Base-by-base conservation (phyloP, 192 early-diverging fungal species). In the Phlyctochytrium arcticum region DNA sequence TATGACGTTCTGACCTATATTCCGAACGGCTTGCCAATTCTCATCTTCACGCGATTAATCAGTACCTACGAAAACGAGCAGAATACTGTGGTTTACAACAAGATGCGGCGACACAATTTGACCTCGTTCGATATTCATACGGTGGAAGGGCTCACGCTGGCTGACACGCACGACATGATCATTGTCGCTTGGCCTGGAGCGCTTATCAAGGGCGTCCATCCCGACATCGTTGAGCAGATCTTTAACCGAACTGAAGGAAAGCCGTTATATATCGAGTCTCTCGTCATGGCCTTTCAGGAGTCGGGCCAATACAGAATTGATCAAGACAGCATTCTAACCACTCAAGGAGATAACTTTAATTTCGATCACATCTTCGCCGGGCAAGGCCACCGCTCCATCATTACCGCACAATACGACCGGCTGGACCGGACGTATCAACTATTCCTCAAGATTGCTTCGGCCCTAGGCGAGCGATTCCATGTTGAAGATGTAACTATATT, bases 341-440 rank as follows among this genome's bases (percentile, higher is more conserved):
- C 70, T 2, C 46, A 72, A 29, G 69, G 32, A 0, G 56, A 31
- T n/a, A 50, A 30, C 17, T 83, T 80, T 37, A 75, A 83, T 66
- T 76, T 80, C 49, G 79, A 81, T 12, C 50, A 70, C 21, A 61
- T 82, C n/a, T 68, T 75, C 19, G 50, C 73, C 31, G 75, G 69
- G 9, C 60, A 73, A 47, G 80, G 82, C 57, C 51, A 75, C 24
- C 81, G 82, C 56, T 65, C 44, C 37, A 72, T 82, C 15, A 67
- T 82, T 39, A 46, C 79, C 3, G 75, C 80, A 15, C 79, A 80
- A 55, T 82, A 83, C 58, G 80, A 82, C 46, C 68, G 80, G 35
- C 63, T 82, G 15, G 75, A 81, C 34, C 49, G 76, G 27, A 77
- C 69, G 36, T 80, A 74, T 54, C 80, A 82, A 56, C 66, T 82